Evolutionary conservation across 139 green algal genomes (phyloP), one percentile per base, ranked within the genome.

Genomic region (Chlorella sp.): DNA sequence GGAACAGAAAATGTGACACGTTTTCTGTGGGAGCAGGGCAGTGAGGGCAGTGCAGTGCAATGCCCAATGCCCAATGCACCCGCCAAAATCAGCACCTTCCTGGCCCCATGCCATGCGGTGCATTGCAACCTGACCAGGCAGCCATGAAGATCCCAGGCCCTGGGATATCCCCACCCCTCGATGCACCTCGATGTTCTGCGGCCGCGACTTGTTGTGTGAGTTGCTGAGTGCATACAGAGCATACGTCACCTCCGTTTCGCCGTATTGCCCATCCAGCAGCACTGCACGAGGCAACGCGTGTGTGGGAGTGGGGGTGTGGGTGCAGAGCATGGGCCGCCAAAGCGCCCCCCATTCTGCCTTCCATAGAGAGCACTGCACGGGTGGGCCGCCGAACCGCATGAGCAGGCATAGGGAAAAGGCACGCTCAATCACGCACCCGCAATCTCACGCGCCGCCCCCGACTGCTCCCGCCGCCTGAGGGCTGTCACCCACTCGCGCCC

Each of bases 111-210:
- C n/a, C n/a, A n/a, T n/a, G n/a, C n/a, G n/a, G n/a, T n/a, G n/a
- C n/a, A n/a, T n/a, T n/a, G n/a, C n/a, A n/a, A n/a, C n/a, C n/a
- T n/a, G n/a, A n/a, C n/a, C n/a, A n/a, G n/a, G n/a, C n/a, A n/a
- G n/a, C n/a, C n/a, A n/a, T n/a, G n/a, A n/a, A n/a, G n/a, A n/a
- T n/a, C n/a, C n/a, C n/a, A n/a, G n/a, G n/a, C n/a, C n/a, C n/a
- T n/a, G n/a, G n/a, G n/a, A n/a, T n/a, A n/a, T n/a, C n/a, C n/a
- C n/a, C n/a, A n/a, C n/a, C n/a, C n/a, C n/a, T n/a, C n/a, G n/a
- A n/a, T n/a, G n/a, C 66, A 88, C 83, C 83, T 88, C 83, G 11
- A 88, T 42, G 83, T 81, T 81, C 28, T 88, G 83, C 39, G 83
- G 83, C 26, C 66, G 83, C 37, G 83, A 77, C 37, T 87, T 61